Conservation (phyloP, 805 yeast species). For the Yamadazyma sp. region DNA sequence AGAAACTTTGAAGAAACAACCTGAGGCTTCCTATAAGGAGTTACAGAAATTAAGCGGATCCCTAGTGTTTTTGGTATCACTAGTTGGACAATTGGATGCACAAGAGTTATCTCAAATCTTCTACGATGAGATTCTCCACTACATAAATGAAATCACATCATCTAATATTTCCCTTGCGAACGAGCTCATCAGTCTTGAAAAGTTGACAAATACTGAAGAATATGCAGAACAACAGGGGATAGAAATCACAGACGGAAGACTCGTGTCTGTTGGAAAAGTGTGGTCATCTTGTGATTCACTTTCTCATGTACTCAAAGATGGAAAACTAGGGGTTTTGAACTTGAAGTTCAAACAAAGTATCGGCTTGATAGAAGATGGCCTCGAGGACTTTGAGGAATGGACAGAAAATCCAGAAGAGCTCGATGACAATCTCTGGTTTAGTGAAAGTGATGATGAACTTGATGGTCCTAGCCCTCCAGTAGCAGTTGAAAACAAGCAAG, state of each 20-base stretch:
- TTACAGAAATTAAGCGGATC: constrained; percentile 46
- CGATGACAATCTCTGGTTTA: constrained; percentile 57
- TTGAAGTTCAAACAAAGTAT: constrained; percentile 45
- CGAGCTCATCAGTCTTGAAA: constrained; percentile 25
- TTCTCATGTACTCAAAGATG: constrained; percentile 41
- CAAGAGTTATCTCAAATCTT: constrained; percentile 36
- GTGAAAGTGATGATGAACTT: constrained; percentile 31
- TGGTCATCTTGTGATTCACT: constrained; percentile 68
- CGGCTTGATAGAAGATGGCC: constrained; percentile 53
- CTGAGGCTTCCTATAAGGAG: constrained; percentile 53
- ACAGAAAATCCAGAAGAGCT: constrained; percentile 54
- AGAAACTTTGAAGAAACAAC: constrained; percentile 40
- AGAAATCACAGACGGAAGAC: constrained; percentile 26
- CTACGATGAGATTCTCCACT: constrained; percentile 31
- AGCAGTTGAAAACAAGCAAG: constrained; percentile 20
- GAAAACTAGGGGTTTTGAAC: constrained; percentile 55
- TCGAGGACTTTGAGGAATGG: constrained; percentile 72
- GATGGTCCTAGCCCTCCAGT: constrained; percentile 16
- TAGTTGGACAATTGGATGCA: constrained; percentile 34
- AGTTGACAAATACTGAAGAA: constrained; percentile 2
- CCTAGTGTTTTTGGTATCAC: constrained; percentile 45
- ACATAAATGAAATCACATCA: constrained; percentile 20
- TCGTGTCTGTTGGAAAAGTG: constrained; percentile 33
- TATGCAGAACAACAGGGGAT: constrained; percentile 1
- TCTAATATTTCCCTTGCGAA: constrained; percentile 22